Conservation (phyloP, 176 grass and related monocot genomes). For the Calamus simplicifolius region DNA sequence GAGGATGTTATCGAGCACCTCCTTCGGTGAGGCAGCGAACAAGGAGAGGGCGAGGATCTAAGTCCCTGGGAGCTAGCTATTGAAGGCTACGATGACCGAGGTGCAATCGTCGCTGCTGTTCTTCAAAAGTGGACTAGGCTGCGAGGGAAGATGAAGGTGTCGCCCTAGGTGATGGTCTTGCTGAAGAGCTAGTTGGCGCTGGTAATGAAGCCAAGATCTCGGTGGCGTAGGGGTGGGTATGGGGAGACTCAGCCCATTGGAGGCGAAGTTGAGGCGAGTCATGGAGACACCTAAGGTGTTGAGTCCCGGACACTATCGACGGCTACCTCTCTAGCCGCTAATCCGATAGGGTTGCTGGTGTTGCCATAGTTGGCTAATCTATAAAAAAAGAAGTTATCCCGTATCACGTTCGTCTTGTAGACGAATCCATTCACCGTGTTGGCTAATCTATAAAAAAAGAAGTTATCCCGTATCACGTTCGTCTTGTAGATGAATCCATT, state of each 20-base stretch:
- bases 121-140: conserved; percentile 77
- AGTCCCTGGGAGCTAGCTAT: conserved; percentile 72
- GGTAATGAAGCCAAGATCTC: conserved; percentile 80
- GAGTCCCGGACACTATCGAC: conserved; percentile 36
- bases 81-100: conserved; percentile 59
- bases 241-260: conserved; percentile 46
- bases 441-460: no score
- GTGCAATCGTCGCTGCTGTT: conserved; percentile 26
- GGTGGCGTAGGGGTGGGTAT: conserved; percentile 71
- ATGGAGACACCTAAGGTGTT: conserved; percentile 78
- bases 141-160: conserved; percentile 64
- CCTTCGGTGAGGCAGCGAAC: conserved; percentile 37
- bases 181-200: conserved; percentile 48
- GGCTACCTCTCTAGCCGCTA: conserved; percentile 28
- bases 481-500: no score
- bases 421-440: conserved; percentile 67
- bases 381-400: conserved; percentile 52
- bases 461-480: no score
- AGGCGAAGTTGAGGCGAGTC: conserved; percentile 58
- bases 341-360: conserved; percentile 37
- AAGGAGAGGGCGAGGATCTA: conserved; percentile 40
- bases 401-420: conserved; percentile 52
- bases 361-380: conserved; percentile 33
- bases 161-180: conserved; percentile 35
- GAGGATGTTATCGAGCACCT: conserved; percentile 36